Evolutionary conservation across 331 rosid genomes (phyloP), one percentile per base, ranked within the genome.

Genomic region (Saraca asoca): DNA sequence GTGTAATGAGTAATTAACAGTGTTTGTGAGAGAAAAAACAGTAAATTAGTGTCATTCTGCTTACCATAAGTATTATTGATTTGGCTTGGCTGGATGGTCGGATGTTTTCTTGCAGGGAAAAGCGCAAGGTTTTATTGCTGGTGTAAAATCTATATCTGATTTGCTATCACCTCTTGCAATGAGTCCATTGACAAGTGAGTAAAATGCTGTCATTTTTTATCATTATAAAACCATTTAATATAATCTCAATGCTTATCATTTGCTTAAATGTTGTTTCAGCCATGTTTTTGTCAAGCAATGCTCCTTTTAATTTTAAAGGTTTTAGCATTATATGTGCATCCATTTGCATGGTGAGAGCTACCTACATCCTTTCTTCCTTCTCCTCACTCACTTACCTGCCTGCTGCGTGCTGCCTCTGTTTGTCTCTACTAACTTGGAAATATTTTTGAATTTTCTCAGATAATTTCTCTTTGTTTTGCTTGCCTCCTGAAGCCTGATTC

Each of bases 261-360:
- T 20, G 62, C 18, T 12, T 34, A 56, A 69, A 7, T 80, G 14
- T 43, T 41, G 34, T 80, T 74, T 80, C 87, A 89, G 96, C 96
- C 18, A 76, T 75, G 88, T 89, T 89, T 76, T 53, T 89, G 15
- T 89, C 96, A 14, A 59, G 68, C 31, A 64, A 70, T 58, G 95
- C 96, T 11, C 96, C 96, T 29, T 89, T 89, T 82, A 61, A 87
- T 53, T 89, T 94, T 78, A 89, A 89, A 87, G 96, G 96, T 52
- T 89, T 89, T 66, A 82, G 89, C 87, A 79, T 89, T 34, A 70
- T 89, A 41, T 72, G 85, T 63, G 94, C 95, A 74, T 87, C 95
- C 48, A 31, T 87, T 62, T 67, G 80, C 85, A 79, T 87, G 91
- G 96, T 85, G 64, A 78, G 64, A 33, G 49, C 45, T 43, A 3